Evolutionary conservation across 2,329 filamentous ascomycete genomes (phyloP).

Genomic region (Magnaporthales sp.): DNA sequence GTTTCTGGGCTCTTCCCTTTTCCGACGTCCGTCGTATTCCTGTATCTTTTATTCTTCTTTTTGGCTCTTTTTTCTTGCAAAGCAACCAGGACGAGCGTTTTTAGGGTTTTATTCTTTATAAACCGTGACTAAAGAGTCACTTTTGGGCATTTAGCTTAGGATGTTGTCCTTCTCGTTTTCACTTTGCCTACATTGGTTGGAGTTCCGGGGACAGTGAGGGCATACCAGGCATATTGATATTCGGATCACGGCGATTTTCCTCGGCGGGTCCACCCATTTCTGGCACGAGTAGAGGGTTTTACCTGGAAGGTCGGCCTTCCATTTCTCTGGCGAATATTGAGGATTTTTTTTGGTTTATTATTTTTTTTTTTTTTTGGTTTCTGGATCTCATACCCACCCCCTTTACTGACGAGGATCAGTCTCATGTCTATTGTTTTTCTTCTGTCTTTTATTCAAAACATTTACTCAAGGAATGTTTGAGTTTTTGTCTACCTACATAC

Average conservation of each 20-base stretch:
- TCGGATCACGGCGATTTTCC: background rate
- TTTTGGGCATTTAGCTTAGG: no score
- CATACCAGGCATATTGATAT: background rate
- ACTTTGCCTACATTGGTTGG: background rate
- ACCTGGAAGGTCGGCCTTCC: conserved; percentile 3
- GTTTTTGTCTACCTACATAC: background rate
- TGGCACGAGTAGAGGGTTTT: background rate
- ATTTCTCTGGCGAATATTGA: background rate
- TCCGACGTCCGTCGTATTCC: background rate
- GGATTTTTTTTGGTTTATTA: background rate
- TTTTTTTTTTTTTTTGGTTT: background rate
- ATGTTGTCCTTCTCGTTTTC: background rate
- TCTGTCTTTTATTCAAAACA: background rate
- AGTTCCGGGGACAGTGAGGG: background rate
- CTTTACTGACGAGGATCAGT: background rate
- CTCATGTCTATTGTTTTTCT: background rate
- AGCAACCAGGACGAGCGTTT: no score
- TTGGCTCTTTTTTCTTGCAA: background rate
- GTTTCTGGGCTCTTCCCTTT: background rate
- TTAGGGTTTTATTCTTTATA: no score
- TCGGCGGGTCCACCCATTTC: background rate
- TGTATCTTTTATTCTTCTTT: background rate
- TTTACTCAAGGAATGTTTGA: background rate
- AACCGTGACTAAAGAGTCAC: no score
- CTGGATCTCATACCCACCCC: background rate